Percentiles rank a stretch among this genome's conserved stretches.
phyloP scores from a whole-genome alignment of 2,329 filamentous ascomycete genomes.

The Colletotrichum destructivum region DNA sequence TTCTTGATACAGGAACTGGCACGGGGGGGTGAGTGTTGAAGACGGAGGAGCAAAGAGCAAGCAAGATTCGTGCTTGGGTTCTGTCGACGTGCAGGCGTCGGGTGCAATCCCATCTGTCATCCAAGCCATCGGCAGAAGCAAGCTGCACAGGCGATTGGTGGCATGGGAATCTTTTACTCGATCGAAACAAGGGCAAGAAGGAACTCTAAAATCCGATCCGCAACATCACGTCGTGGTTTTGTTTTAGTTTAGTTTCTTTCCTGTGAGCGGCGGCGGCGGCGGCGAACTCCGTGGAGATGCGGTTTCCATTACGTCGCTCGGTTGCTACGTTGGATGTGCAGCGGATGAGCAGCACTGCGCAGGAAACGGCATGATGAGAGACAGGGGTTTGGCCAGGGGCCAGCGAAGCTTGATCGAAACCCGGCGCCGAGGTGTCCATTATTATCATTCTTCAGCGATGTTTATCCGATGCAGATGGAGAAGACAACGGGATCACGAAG shows the following conservation, averaged over 20 bases:
- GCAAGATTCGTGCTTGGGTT: neutral
- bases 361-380: constrained; percentile 12
- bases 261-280: neutral
- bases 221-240: neutral
- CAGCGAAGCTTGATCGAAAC: constrained; percentile 34
- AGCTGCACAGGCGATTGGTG: constrained; percentile 12
- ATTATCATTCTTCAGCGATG: neutral
- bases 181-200: constrained; percentile 17
- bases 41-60: neutral
- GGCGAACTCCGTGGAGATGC: constrained; percentile 32
- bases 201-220: constrained; percentile 6
- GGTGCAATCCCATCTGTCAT: neutral
- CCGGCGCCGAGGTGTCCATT: constrained; percentile 1
- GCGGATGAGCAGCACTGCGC: neutral
- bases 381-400: constrained; percentile 29
- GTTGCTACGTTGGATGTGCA: constrained; percentile 1
- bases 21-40: neutral
- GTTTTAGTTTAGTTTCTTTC: too few species aligned
- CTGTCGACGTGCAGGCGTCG: neutral
- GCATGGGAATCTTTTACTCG: constrained; percentile 28
- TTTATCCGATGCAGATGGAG: too few species aligned
- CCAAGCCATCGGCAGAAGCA: neutral
- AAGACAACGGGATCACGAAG: constrained; percentile 9
- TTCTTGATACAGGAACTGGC: neutral
- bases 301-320: constrained; percentile 34